Percentiles rank a stretch among this genome's conserved stretches.
phyloP scores from a whole-genome alignment of 768 basidiomycete species.

The Mycena galopus region DNA sequence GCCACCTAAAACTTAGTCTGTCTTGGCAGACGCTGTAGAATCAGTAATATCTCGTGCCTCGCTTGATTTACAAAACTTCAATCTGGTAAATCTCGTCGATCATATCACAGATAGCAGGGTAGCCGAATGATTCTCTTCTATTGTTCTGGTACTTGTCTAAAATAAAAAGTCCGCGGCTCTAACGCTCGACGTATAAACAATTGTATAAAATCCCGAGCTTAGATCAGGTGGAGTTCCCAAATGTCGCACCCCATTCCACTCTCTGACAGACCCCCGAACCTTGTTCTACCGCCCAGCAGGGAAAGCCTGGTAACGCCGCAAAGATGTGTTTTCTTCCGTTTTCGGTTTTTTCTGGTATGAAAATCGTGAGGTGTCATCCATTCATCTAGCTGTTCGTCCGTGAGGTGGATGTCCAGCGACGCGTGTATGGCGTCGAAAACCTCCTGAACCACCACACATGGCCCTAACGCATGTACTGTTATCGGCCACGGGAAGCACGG shows the following conservation, averaged over 20 bases:
- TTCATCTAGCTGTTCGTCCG: background rate
- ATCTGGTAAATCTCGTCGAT: too few species aligned
- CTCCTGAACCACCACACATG: constrained; percentile 10
- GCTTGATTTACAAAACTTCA: too few species aligned
- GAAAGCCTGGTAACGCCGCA: constrained; percentile 1
- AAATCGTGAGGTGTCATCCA: background rate
- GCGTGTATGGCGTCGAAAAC: constrained; percentile 2
- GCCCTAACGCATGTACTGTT: constrained; percentile 26
- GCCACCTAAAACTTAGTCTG: too few species aligned
- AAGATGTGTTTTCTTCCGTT: background rate
- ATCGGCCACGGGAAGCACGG: constrained; percentile 27
- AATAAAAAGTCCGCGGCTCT: background rate
- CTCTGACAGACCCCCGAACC: constrained; percentile 17
- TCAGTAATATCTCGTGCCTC: too few species aligned
- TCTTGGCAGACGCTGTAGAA: too few species aligned
- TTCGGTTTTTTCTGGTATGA: background rate
- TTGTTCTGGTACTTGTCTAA: background rate
- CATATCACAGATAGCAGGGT: too few species aligned
- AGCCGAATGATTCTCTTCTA: too few species aligned
- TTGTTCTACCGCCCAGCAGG: constrained; percentile 17
- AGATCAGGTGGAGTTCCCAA: constrained; percentile 2
- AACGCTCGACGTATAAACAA: background rate
- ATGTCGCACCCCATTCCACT: constrained; percentile 22
- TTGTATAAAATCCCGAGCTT: background rate
- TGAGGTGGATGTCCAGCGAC: background rate